Percentiles rank a stretch among this genome's conserved stretches.
phyloP scores from a whole-genome alignment of 441 rosid species.

The Sinapis alba region DNA sequence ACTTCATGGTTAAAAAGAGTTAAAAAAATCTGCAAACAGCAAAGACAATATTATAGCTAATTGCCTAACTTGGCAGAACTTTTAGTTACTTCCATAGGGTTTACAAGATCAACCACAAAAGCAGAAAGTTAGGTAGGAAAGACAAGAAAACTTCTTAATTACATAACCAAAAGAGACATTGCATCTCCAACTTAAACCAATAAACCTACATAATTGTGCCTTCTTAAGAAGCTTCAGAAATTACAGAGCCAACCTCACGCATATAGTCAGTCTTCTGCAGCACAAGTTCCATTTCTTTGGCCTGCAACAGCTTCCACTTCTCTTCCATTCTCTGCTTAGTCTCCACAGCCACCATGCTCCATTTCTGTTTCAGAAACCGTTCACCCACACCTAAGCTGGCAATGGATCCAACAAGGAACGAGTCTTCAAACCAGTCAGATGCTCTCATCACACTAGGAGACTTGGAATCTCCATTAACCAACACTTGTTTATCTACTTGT shows the following conservation, averaged over 20 bases:
- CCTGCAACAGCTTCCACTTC: conserved; percentile 4
- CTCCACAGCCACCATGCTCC: background rate
- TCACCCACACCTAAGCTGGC: conserved; percentile 6
- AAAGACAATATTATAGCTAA: background rate
- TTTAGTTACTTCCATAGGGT: background rate
- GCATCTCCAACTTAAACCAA: background rate
- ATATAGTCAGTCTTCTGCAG: background rate
- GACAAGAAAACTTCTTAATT: background rate
- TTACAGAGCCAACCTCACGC: background rate
- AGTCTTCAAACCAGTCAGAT: conserved; percentile 2
- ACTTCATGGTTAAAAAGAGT: background rate
- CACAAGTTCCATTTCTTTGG: conserved; percentile 3
- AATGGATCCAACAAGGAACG: background rate
- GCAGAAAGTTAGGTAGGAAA: background rate
- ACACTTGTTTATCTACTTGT: background rate
- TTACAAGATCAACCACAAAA: background rate
- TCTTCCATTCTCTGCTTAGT: conserved; percentile 1
- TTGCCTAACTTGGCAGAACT: background rate
- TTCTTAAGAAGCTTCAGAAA: background rate
- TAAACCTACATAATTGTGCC: background rate
- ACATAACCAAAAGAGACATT: background rate
- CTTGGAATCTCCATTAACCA: background rate
- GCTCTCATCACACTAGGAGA: background rate
- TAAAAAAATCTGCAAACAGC: background rate
- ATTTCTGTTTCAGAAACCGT: background rate